These are phyloP conservation scores for Hypoxylon sp. DNA, from an alignment of 2,329 filamentous ascomycete genomes.

Conservation along the genomic window DNA sequence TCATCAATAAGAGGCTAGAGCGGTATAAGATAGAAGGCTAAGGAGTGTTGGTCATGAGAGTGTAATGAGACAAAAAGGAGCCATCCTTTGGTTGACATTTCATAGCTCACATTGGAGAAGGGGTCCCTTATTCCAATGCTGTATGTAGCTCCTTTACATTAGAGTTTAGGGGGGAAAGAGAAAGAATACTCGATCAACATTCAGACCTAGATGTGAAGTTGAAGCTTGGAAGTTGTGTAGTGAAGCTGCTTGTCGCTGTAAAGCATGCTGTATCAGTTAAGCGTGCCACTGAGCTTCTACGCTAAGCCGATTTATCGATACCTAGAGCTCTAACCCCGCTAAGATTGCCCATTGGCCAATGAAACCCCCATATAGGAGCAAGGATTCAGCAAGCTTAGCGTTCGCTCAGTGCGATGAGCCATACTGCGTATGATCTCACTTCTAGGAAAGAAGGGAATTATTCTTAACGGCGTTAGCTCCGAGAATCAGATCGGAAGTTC, in stretches of 20 bases:
- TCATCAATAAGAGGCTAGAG: too few relatives aligned
- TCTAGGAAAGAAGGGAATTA: too few relatives aligned
- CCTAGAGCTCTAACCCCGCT: slow-evolving; percentile 26
- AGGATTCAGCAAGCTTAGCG: background rate
- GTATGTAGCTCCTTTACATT: background rate
- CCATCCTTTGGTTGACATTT: slow-evolving; percentile 14
- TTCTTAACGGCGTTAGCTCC: too few relatives aligned
- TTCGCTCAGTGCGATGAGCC: too few relatives aligned
- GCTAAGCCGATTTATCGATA: slow-evolving; percentile 32
- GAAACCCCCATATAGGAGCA: background rate
- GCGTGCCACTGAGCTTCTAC: too few relatives aligned
- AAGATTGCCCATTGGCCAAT: slow-evolving; percentile 28
- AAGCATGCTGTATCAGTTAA: too few relatives aligned
- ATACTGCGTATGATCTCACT: too few relatives aligned
- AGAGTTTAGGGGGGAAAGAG: background rate
- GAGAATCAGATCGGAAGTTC: too few relatives aligned
- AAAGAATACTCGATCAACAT: background rate
- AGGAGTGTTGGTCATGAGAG: slow-evolving; percentile 13
- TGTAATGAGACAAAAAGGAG: slow-evolving; percentile 11
- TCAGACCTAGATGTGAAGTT: too few relatives aligned
- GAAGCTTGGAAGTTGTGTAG: too few relatives aligned
- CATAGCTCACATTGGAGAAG: background rate
- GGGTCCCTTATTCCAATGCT: too few relatives aligned
- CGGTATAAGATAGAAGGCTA: slow-evolving; percentile 1
- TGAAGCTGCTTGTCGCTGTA: too few relatives aligned